These are phyloP conservation scores for Halophytophthora polymorphica DNA, from an alignment of 352 stramenopile species.

Conservation along the genomic window DNA sequence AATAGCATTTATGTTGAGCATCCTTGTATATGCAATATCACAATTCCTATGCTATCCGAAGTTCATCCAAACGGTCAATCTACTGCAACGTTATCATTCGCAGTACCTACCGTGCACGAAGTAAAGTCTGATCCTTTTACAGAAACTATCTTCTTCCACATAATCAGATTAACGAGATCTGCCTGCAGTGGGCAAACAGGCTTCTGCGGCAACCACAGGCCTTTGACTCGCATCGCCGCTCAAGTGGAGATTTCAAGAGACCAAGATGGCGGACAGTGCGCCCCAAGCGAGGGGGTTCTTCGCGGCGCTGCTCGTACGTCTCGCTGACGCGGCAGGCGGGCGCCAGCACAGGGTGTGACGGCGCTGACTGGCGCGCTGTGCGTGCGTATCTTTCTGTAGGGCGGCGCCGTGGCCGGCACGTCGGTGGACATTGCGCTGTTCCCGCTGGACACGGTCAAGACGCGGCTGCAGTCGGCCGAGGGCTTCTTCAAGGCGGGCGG, in stretches of 20 bases:
- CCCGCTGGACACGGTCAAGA: conserved; percentile 99
- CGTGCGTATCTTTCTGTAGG: conserved; percentile 28
- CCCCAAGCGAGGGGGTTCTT: conserved; percentile 60
- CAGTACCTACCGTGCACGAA: too few species aligned
- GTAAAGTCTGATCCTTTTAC: too few species aligned
- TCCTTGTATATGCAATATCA: conserved; percentile 5
- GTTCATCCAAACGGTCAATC: not conserved
- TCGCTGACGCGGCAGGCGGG: not conserved
- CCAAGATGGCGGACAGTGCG: conserved; percentile 19
- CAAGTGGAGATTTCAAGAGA: conserved; percentile 5
- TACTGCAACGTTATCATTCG: too few species aligned
- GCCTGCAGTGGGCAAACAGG: not conserved
- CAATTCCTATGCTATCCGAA: conserved; percentile 9
- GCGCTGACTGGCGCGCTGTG: not conserved
- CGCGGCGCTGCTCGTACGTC: conserved; percentile 52
- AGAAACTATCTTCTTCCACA: not conserved
- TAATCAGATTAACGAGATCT: not conserved
- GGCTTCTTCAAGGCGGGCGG: conserved; percentile 97
- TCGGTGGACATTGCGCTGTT: conserved; percentile 98
- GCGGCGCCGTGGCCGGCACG: conserved; percentile 94
- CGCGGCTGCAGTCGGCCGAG: conserved; percentile 93
- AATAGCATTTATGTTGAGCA: too few species aligned
- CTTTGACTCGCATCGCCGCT: conserved; percentile 3
- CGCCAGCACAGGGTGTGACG: too few species aligned
- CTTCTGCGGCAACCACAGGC: conserved; percentile 5